Evolutionary conservation across 345 rosid genomes (phyloP).

Genomic region (Durio zibethinus): DNA sequence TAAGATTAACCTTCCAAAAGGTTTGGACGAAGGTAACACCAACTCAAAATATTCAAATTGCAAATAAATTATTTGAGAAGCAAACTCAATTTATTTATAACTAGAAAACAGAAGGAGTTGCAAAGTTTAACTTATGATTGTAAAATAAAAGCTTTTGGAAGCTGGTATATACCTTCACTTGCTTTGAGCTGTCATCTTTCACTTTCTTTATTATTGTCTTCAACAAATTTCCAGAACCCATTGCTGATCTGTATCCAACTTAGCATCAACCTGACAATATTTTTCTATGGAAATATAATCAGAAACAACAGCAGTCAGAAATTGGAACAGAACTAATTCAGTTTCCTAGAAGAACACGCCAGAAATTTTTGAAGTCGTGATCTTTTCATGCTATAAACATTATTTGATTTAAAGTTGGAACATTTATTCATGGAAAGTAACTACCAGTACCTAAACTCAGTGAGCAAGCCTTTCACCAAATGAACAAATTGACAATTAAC

Average conservation of each 20-base stretch:
- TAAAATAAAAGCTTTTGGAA: background rate
- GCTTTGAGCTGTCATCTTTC: conserved; percentile 45
- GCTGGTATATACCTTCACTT: conserved; percentile 38
- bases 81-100: background rate
- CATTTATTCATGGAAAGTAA: background rate
- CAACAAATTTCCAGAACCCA: conserved; percentile 86
- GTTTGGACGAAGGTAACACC: background rate
- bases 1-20: background rate
- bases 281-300: conserved; percentile 6
- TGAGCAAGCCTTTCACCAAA: background rate
- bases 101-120: background rate
- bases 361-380: background rate
- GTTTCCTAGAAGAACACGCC: background rate
- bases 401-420: background rate
- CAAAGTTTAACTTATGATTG: conserved; percentile 3
- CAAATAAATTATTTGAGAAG: background rate
- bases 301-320: conserved; percentile 17
- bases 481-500: background rate
- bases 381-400: background rate
- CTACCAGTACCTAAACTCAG: background rate
- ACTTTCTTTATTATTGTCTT: conserved; percentile 75
- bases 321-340: background rate
- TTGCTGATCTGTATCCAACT: conserved; percentile 26
- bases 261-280: conserved; percentile 33
- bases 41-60: background rate